phyloP scores from a whole-genome alignment of 495 filamentous ascomycete genomes.

The Talaromyces borbonicus region DNA sequence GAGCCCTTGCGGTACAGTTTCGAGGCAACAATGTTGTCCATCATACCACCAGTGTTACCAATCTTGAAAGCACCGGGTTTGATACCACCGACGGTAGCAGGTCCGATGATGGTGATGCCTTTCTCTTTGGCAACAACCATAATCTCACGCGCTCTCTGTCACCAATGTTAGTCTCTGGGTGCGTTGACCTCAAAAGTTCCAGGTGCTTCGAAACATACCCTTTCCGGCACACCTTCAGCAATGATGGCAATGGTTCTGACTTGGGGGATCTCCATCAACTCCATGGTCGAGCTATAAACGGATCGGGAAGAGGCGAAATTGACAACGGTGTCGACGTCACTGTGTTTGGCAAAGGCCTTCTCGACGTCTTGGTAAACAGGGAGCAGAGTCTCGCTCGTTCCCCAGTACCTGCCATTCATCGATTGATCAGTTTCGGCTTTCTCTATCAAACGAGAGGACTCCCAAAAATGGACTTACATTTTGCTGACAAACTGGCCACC shows the following conservation, averaged over 20 bases:
- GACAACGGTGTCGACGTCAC: slow-evolving; percentile 92
- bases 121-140: slow-evolving; percentile 91
- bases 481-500: slow-evolving; percentile 99
- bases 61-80: slow-evolving; percentile 99
- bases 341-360: slow-evolving; percentile 95
- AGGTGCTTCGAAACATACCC: slow-evolving; percentile 48
- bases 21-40: slow-evolving; percentile 99
- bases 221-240: slow-evolving; percentile 96
- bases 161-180: neutral
- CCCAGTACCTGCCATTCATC: slow-evolving; percentile 99
- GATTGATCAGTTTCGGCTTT: too few species aligned
- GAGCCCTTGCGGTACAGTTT: slow-evolving; percentile 99
- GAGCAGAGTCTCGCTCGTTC: slow-evolving; percentile 96
- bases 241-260: slow-evolving; percentile 98
- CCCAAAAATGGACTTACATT: slow-evolving; percentile 50
- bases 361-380: slow-evolving; percentile 93
- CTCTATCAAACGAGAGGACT: neutral
- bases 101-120: slow-evolving; percentile 97
- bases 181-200: neutral
- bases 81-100: slow-evolving; percentile 97
- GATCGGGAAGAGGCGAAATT: slow-evolving; percentile 98
- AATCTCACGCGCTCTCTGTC: slow-evolving; percentile 90
- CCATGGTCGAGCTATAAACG: slow-evolving; percentile 96
- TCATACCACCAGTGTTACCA: slow-evolving; percentile 99
- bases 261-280: slow-evolving; percentile 94